These are phyloP conservation scores for Starmerella kuoi DNA, from an alignment of 805 yeast genomes.

Conservation along the genomic window DNA sequence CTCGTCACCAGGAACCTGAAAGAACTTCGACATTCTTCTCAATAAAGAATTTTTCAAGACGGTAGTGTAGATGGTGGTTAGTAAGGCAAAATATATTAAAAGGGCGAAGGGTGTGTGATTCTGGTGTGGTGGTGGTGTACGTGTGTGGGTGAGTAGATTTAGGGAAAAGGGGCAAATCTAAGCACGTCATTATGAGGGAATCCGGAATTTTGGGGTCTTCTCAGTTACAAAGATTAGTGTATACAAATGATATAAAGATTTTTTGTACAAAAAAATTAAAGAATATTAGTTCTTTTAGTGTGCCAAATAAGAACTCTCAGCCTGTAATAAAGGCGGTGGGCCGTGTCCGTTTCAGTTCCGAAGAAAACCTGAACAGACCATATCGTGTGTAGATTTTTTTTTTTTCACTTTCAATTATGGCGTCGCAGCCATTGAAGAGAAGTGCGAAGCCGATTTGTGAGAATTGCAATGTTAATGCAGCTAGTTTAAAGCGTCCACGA, in stretches of 20 bases:
- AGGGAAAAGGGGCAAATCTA: too few species aligned
- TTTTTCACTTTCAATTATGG: background rate
- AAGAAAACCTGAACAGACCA: too few species aligned
- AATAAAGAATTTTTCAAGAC: constrained; percentile 16
- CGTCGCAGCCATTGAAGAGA: constrained; percentile 8
- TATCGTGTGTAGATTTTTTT: too few species aligned
- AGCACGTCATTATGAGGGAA: background rate
- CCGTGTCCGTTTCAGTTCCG: too few species aligned
- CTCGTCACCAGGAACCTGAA: constrained; percentile 38
- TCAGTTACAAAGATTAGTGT: background rate
- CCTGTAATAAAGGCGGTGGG: too few species aligned
- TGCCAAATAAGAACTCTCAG: too few species aligned
- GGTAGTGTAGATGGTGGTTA: background rate
- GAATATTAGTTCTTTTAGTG: too few species aligned
- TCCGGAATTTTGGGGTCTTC: background rate
- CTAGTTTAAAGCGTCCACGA: constrained; percentile 84
- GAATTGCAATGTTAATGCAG: constrained; percentile 68
- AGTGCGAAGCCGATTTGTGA: constrained; percentile 41
- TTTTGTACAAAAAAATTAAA: background rate
- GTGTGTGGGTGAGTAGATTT: too few species aligned
- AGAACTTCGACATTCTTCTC: constrained; percentile 74
- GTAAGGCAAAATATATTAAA: background rate
- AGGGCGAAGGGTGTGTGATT: constrained; percentile 5
- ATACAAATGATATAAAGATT: background rate
- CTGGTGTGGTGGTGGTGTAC: too few species aligned